A percentile compares a stretch with the other conserved stretches of the same genome.
phyloP scores from a whole-genome alignment of 2,329 filamentous ascomycete genomes.

The Chrysosporium queenslandicum region DNA sequence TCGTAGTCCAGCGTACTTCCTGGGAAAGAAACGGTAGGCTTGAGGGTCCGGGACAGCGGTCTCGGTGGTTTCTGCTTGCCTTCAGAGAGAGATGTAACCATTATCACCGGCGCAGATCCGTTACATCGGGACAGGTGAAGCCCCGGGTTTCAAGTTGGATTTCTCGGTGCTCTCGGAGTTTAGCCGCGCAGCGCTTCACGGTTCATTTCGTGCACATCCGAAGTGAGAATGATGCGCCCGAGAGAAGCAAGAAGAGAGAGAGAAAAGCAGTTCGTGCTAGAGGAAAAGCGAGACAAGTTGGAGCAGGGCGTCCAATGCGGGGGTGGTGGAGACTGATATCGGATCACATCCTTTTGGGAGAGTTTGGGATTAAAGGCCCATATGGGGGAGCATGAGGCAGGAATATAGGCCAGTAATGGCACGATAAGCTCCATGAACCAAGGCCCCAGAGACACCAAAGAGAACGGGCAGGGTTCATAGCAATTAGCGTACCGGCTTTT shows the following conservation, averaged over 20 bases:
- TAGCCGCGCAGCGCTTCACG: neutral
- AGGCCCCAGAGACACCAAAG: too few relatives aligned
- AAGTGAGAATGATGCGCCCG: neutral
- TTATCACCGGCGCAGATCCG: neutral
- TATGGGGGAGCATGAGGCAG: neutral
- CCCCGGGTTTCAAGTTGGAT: too few relatives aligned
- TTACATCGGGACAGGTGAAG: too few relatives aligned
- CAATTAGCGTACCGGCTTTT: neutral
- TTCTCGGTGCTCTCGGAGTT: neutral
- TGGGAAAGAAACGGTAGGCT: neutral
- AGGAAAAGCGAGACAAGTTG: neutral
- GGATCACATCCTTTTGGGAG: neutral
- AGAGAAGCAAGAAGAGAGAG: neutral
- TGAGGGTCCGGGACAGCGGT: neutral
- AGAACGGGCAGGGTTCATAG: neutral
- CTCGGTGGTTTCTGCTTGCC: neutral
- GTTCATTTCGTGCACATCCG: neutral
- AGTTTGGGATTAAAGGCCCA: neutral
- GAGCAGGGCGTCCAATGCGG: neutral
- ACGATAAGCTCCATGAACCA: too few relatives aligned
- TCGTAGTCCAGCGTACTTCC: slow-evolving; percentile 2
- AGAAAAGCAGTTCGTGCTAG: neutral
- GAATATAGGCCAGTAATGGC: neutral
- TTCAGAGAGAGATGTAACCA: neutral
- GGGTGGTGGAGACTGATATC: neutral